phyloP scores from a whole-genome alignment of 768 basidiomycete species.

The Tephrocybe sp. region DNA sequence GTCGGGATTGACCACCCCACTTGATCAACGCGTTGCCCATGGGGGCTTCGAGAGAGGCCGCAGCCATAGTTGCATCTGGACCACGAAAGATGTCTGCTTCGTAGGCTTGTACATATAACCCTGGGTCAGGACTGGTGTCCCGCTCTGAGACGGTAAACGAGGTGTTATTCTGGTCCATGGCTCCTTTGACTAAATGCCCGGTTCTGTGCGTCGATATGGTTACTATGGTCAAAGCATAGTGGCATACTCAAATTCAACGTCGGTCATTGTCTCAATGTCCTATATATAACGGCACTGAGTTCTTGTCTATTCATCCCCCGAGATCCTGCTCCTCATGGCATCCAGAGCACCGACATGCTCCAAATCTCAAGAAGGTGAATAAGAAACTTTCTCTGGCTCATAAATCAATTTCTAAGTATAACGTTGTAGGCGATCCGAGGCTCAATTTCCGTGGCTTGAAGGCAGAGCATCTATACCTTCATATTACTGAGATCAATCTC shows the following conservation, averaged over 20 bases:
- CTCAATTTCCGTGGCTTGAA: slow-evolving; percentile 3
- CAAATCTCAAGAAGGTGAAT: no score
- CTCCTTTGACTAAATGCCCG: no score
- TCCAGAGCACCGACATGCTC: background rate
- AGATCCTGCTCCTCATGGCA: no score
- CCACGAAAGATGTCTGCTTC: slow-evolving; percentile 74
- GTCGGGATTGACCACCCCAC: slow-evolving; percentile 23
- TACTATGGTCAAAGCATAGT: no score
- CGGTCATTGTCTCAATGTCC: no score
- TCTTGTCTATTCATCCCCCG: no score
- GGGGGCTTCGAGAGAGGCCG: slow-evolving; percentile 33
- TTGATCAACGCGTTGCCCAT: slow-evolving; percentile 34
- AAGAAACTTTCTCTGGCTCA: no score
- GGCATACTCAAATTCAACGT: no score
- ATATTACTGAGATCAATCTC: slow-evolving; percentile 19
- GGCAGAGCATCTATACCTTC: background rate
- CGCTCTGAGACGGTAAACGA: background rate
- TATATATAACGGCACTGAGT: no score
- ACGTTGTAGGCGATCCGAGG: background rate
- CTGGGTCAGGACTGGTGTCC: slow-evolving; percentile 22
- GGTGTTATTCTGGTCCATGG: no score
- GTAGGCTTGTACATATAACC: slow-evolving; percentile 64
- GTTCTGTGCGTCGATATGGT: no score
- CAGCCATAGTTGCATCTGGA: slow-evolving; percentile 38
- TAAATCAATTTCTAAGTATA: no score